A percentile compares a stretch with the other conserved stretches of the same genome.
Evolutionary conservation across 2,329 filamentous ascomycete genomes (phyloP).

Genomic region (Zymoseptoria brevis): DNA sequence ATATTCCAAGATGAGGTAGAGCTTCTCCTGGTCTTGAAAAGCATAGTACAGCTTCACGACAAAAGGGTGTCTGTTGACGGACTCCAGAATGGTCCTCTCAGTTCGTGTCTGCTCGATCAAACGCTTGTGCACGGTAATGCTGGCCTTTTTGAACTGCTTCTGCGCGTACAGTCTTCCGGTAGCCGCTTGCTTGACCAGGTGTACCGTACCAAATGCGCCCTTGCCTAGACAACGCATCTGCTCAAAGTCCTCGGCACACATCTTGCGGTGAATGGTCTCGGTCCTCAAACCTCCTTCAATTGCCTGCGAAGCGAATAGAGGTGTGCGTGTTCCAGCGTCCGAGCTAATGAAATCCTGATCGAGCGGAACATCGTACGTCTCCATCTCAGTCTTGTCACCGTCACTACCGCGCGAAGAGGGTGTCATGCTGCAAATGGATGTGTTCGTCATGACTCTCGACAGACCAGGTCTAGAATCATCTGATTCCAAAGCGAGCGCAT

Average conservation of each 20-base stretch:
- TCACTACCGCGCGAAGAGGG: slow-evolving; percentile 51
- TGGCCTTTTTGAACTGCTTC: slow-evolving; percentile 98
- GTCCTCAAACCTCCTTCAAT: slow-evolving; percentile 50
- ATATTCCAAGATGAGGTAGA: slow-evolving; percentile 96
- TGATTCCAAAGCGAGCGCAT: slow-evolving; percentile 61
- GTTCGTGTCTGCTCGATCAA: slow-evolving; percentile 96
- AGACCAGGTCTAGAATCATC: slow-evolving; percentile 48
- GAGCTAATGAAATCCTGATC: slow-evolving; percentile 76
- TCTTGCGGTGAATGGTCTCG: slow-evolving; percentile 60
- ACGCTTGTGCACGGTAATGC: slow-evolving; percentile 88
- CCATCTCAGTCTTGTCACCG: slow-evolving; percentile 62
- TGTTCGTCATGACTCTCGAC: slow-evolving; percentile 27
- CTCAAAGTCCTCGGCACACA: slow-evolving; percentile 86
- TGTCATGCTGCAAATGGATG: slow-evolving; percentile 42
- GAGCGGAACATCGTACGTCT: slow-evolving; percentile 77
- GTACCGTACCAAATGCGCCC: slow-evolving; percentile 88
- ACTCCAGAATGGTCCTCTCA: slow-evolving; percentile 88
- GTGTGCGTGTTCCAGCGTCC: slow-evolving; percentile 36
- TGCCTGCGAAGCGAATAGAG: slow-evolving; percentile 30
- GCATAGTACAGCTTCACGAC: slow-evolving; percentile 98
- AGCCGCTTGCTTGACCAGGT: slow-evolving; percentile 80
- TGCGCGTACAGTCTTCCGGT: slow-evolving; percentile 91
- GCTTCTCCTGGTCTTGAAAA: slow-evolving; percentile 95
- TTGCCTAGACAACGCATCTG: slow-evolving; percentile 88
- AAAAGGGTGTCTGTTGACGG: slow-evolving; percentile 91